Percentiles rank a stretch among this genome's conserved stretches.
phyloP scores from a whole-genome alignment of 371 early-diverging fungal species.

The Haplosporangium sp. region DNA sequence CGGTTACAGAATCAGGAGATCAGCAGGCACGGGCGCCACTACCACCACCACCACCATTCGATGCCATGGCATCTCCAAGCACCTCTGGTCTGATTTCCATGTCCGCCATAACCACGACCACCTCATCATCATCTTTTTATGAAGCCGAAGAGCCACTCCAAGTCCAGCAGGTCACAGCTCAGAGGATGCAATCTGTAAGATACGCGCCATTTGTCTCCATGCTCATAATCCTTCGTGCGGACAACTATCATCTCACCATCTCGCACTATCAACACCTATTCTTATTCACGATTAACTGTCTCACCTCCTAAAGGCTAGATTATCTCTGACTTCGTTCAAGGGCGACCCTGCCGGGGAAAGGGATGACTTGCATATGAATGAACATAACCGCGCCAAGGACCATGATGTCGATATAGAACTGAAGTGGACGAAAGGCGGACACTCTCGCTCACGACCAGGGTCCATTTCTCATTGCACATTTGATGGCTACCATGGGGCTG shows the following conservation, averaged over 20 bases:
- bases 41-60: conserved; percentile 2
- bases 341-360: conserved; percentile 3
- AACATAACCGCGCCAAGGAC: neutral
- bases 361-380: neutral
- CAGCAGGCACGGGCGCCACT: neutral
- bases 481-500: no score
- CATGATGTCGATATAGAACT: no score
- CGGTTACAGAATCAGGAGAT: neutral
- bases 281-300: conserved; percentile 18
- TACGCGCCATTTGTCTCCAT: no score
- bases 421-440: no score
- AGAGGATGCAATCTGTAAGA: conserved; percentile 31
- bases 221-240: neutral
- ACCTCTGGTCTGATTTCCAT: neutral
- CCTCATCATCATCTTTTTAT: neutral
- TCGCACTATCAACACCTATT: no score
- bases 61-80: neutral
- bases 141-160: neutral
- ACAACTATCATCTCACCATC: neutral
- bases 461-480: no score
- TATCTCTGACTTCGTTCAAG: conserved; percentile 13
- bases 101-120: neutral
- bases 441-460: no score
- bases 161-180: conserved; percentile 5
- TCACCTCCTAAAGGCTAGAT: conserved; percentile 26